These are phyloP conservation scores for Eustoma russellianum DNA, from an alignment of 257 asterid genomes.

Conservation along the genomic window DNA sequence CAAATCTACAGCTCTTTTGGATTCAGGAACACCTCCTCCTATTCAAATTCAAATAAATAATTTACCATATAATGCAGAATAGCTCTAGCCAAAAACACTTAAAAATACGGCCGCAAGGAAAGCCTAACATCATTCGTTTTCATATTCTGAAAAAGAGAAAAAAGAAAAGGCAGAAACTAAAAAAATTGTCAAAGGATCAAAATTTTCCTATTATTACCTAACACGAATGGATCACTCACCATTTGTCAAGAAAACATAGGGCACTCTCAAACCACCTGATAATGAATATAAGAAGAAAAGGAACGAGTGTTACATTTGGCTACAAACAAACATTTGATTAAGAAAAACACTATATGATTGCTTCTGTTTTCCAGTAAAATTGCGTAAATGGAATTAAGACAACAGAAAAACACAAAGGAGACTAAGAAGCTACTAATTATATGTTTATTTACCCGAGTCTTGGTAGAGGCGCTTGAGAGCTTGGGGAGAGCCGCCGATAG, in stretches of 20 bases:
- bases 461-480: constrained; percentile 69
- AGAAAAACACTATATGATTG: too few relatives aligned
- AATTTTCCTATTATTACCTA: too few relatives aligned
- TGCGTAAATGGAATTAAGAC: background rate
- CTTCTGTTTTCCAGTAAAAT: too few relatives aligned
- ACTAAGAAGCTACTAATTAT: background rate
- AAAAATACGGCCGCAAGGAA: too few relatives aligned
- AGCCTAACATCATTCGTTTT: background rate
- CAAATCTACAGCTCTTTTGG: constrained; percentile 63
- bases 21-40: constrained; percentile 97
- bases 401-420: background rate
- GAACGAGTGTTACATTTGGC: too few relatives aligned
- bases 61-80: too few relatives aligned
- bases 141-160: too few relatives aligned
- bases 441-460: constrained; percentile 32
- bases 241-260: constrained; percentile 82
- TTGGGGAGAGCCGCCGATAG: constrained; percentile 74
- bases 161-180: too few relatives aligned
- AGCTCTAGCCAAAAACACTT: too few relatives aligned
- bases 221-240: constrained; percentile 43
- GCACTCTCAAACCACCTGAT: constrained; percentile 62
- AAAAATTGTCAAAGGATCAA: too few relatives aligned
- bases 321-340: too few relatives aligned
- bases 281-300: constrained; percentile 4
- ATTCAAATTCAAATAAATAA: constrained; percentile 7